phyloP scores from a whole-genome alignment of 2,329 filamentous ascomycete species.

The Fusarium sororula region DNA sequence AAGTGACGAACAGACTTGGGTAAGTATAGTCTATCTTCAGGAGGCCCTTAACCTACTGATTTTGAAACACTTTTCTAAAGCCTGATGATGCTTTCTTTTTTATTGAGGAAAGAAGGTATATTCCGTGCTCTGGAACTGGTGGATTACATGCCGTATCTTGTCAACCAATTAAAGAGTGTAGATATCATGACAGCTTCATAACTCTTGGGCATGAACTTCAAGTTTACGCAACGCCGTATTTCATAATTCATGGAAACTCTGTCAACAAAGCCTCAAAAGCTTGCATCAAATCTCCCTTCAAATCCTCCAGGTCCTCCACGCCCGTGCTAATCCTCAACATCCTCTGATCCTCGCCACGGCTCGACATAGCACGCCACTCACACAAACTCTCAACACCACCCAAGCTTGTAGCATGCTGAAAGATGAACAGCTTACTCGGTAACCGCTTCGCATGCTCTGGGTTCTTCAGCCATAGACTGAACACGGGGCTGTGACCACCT shows the following conservation, averaged over 20 bases:
- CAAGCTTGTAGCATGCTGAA: slow-evolving; percentile 93
- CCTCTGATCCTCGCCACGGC: slow-evolving; percentile 73
- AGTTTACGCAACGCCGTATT: no score
- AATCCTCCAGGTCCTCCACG: slow-evolving; percentile 85
- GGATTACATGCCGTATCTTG: background rate
- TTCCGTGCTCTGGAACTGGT: background rate
- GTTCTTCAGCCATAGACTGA: slow-evolving; percentile 73
- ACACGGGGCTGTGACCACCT: slow-evolving; percentile 87
- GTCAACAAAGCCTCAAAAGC: slow-evolving; percentile 66
- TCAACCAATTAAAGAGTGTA: background rate
- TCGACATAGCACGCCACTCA: slow-evolving; percentile 94
- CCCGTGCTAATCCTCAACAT: slow-evolving; percentile 86
- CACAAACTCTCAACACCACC: slow-evolving; percentile 83
- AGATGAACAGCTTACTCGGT: slow-evolving; percentile 81
- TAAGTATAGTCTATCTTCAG: no score
- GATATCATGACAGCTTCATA: no score
- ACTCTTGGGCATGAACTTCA: no score
- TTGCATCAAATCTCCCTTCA: slow-evolving; percentile 76
- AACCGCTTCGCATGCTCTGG: slow-evolving; percentile 70
- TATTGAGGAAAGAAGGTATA: background rate
- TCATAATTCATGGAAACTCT: background rate
- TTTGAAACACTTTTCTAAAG: no score
- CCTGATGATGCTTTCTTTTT: no score
- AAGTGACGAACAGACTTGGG: no score
- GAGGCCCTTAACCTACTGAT: no score